phyloP scores from a whole-genome alignment of 176 grass and related monocot species.

The Triticum turgidum region DNA sequence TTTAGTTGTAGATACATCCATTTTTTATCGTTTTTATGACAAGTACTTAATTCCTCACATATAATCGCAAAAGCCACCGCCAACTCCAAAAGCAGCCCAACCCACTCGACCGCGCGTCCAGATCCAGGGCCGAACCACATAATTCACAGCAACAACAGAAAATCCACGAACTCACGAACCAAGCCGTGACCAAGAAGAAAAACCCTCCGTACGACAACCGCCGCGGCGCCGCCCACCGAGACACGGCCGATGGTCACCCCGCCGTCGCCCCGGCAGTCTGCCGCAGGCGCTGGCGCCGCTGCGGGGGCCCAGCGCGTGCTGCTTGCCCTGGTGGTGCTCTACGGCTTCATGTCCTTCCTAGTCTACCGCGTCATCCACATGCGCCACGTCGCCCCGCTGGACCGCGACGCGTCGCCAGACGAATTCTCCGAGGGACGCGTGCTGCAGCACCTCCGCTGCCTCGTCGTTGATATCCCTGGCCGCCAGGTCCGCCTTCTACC shows the following conservation, averaged over 20 bases:
- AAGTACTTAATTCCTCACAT: no score
- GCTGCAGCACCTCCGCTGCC: slow-evolving; percentile 67
- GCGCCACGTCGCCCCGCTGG: slow-evolving; percentile 79
- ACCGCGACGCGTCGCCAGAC: slow-evolving; percentile 42
- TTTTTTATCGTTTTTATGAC: no score
- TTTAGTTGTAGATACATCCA: no score
- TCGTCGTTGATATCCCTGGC: slow-evolving; percentile 73
- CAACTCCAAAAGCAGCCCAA: neutral
- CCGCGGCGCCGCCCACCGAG: slow-evolving; percentile 33
- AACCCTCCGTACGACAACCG: neutral
- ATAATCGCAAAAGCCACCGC: no score
- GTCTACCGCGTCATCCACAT: slow-evolving; percentile 75
- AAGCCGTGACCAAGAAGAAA: neutral
- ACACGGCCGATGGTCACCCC: slow-evolving; percentile 29
- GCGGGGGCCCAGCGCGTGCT: slow-evolving; percentile 51
- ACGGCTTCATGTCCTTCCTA: slow-evolving; percentile 59
- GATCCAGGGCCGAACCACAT: neutral
- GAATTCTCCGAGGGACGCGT: slow-evolving; percentile 81
- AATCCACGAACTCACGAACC: neutral
- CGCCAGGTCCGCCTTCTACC: slow-evolving; percentile 50
- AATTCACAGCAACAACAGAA: neutral
- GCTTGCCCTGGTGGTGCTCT: slow-evolving; percentile 62
- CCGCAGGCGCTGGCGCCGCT: neutral
- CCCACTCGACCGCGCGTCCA: neutral
- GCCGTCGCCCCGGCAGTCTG: neutral